These are phyloP conservation scores for Eucalyptus pauciflora DNA, from an alignment of 345 rosid genomes.

Conservation along the genomic window DNA sequence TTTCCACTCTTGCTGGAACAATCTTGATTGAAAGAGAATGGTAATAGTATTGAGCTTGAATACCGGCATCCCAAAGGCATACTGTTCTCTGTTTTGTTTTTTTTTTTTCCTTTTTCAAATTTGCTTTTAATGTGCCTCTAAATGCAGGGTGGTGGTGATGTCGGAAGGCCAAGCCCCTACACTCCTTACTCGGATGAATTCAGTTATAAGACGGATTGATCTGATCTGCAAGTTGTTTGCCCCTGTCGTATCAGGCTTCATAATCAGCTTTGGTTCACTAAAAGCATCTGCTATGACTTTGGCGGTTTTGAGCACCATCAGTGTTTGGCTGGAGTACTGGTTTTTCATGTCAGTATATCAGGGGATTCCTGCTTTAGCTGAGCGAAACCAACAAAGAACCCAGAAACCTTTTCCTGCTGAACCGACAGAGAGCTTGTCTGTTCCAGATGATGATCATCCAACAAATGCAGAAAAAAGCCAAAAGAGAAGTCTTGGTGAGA, in stretches of 20 bases:
- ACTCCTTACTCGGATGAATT: slow-evolving; percentile 57
- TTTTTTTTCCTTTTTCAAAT: background rate
- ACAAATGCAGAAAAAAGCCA: background rate
- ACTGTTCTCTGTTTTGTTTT: background rate
- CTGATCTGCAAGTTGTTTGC: slow-evolving; percentile 71
- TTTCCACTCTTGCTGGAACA: slow-evolving; percentile 89
- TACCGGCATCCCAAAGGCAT: background rate
- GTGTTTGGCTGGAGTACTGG: slow-evolving; percentile 76
- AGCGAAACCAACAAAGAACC: slow-evolving; percentile 34
- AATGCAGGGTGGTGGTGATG: slow-evolving; percentile 72
- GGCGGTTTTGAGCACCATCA: slow-evolving; percentile 35
- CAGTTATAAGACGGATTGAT: slow-evolving; percentile 67
- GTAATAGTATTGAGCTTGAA: slow-evolving; percentile 9
- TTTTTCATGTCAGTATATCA: slow-evolving; percentile 53
- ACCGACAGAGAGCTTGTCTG: background rate
- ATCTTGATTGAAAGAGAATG: slow-evolving; percentile 88
- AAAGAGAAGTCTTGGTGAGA: slow-evolving; percentile 10
- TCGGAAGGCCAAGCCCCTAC: slow-evolving; percentile 51
- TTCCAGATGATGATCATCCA: background rate
- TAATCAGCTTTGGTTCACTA: slow-evolving; percentile 69
- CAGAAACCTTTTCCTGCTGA: slow-evolving; percentile 2
- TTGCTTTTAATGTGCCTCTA: background rate
- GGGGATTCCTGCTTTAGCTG: slow-evolving; percentile 48
- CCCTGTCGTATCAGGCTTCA: slow-evolving; percentile 67
- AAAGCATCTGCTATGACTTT: slow-evolving; percentile 64